Evolutionary conservation across 2,329 filamentous ascomycete genomes (phyloP).

Genomic region (Didymella lethalis): DNA sequence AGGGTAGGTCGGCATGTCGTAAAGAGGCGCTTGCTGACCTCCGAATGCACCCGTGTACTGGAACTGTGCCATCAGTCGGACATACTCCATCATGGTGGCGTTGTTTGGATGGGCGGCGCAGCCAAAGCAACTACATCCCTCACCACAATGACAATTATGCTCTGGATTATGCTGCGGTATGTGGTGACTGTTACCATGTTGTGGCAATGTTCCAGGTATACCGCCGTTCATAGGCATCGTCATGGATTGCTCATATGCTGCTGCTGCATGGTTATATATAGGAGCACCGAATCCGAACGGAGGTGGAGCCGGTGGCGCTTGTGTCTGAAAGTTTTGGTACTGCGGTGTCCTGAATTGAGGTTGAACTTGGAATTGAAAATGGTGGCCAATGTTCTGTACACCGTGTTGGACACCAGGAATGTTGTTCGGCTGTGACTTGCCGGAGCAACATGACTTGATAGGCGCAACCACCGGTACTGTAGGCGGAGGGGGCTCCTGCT

Average conservation of each 20-base stretch:
- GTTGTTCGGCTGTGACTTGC: slow-evolving; percentile 26
- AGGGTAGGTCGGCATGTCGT: slow-evolving; percentile 47
- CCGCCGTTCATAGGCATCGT: slow-evolving; percentile 43
- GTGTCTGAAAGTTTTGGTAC: slow-evolving; percentile 32
- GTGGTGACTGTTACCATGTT: slow-evolving; percentile 40
- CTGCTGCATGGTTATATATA: slow-evolving; percentile 47
- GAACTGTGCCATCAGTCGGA: slow-evolving; percentile 53
- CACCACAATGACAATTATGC: slow-evolving; percentile 69
- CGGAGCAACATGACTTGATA: slow-evolving; percentile 46
- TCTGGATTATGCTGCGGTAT: slow-evolving; percentile 47
- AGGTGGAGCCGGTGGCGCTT: slow-evolving; percentile 22
- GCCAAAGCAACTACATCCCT: slow-evolving; percentile 71
- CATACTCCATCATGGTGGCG: slow-evolving; percentile 64
- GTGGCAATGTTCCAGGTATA: slow-evolving; percentile 24
- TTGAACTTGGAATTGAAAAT: slow-evolving; percentile 33
- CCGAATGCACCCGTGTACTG: slow-evolving; percentile 48
- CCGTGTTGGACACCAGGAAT: slow-evolving; percentile 16
- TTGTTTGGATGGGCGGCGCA: slow-evolving; percentile 75
- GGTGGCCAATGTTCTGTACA: slow-evolving; percentile 25
- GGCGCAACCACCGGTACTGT: slow-evolving; percentile 13
- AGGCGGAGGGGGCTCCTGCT: slow-evolving; percentile 22
- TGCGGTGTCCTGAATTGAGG: slow-evolving; percentile 32
- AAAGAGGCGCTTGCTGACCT: slow-evolving; percentile 41
- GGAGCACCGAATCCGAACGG: slow-evolving; percentile 44
- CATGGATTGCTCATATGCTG: slow-evolving; percentile 42